Base-by-base conservation (phyloP, 805 yeast genomes). In the Kluyveromyces wickerhamii region DNA sequence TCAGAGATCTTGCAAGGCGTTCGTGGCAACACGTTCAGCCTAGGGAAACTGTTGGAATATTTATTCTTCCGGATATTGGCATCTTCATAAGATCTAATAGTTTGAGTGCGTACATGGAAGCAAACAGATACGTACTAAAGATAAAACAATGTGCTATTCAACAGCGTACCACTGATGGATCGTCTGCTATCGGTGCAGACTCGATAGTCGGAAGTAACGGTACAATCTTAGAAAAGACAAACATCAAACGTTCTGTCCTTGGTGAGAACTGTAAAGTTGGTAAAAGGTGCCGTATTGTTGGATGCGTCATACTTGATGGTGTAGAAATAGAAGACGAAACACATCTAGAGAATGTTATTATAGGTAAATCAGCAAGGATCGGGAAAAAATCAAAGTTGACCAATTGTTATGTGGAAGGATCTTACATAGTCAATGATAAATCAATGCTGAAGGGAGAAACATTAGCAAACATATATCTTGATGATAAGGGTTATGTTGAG, bases 1-100 rank as follows among this genome's bases (percentile, higher is more conserved):
- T 87, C 27, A 74, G 97, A 51, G 95, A 87, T 51, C 60, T 89
- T 38, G 94, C 94, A 3, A 74, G 97, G 58, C 74, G 94, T 43
- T 79, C 95, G 2, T 92, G 98, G 98, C 73, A 72, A 48, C 95
- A 87, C 53, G 66, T 80, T 0, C 48, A 51, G 5, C 52, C 59
- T 7, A 66, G 67, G 42, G 84, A 77, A 36, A 71, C 78, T 1
- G 71, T 92, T 12, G 81, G 81, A 4, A 65, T 89, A 47, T 71
- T 80, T 42, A 69, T 78, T 16, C 54, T 88, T 18, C 95, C 96
- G 3, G 65, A 70, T 19, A 73, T 77, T 39, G 74, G 81, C 9
- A 64, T 71, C 2, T 88, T 88, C 51, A 69, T 84, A 40, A 72
- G 97, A 45, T 70, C 82, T 32, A 87, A 86, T 54, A 84, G 79